Evolutionary conservation across 768 basidiomycete genomes (phyloP), one percentile per base, ranked within the genome.

Genomic region (Crucibulum laeve): DNA sequence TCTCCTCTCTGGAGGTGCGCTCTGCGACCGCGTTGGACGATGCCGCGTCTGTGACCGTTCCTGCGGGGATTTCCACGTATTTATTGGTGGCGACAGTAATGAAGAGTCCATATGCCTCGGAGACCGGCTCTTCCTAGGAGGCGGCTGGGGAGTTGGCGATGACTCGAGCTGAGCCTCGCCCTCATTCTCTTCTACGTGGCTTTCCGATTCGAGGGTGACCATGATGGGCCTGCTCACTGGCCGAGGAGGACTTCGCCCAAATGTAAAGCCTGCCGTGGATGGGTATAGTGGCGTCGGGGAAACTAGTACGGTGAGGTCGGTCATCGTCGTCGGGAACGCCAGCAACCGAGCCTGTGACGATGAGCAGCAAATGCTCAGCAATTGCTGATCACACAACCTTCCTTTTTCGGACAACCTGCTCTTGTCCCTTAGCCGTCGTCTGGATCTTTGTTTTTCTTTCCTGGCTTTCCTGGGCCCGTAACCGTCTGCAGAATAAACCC

Each of bases 241-340:
- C 11, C 50, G 55, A 25, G 53, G 30, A 22, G 47, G 52, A 34
- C 58, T 56, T 22, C 62, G 56, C 3, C 63, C 58, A 44, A 70
- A 69, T 1, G 59, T 50, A 38, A 69, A 67, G 34, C 57, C 52
- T 10, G 55, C 57, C 33, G 63, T 59, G 30, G 55, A 49, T 25
- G 70, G 68, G 48, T 70, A 65, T 37, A 74, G 57, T 24, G 71
- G 69, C 15, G 67, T 65, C 2, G 74, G 72, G n/a, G 72, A 68
- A 32, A 75, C 62, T 35, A 79, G 68, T 22, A 76, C 73, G 1
- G 75, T 77, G 15, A 77, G 65, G 56, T 77, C 76, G 3, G 75
- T 65, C 74, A 76, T 76, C 30, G 52, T 52, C 50, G 50, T 45
- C n/a, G 42, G 10, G 25, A 22, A 21, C n/a, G 32, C 11, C 38